Evolutionary conservation across 2,329 filamentous ascomycete species (phyloP).

Genomic region (Furcasterigmium sp.): DNA sequence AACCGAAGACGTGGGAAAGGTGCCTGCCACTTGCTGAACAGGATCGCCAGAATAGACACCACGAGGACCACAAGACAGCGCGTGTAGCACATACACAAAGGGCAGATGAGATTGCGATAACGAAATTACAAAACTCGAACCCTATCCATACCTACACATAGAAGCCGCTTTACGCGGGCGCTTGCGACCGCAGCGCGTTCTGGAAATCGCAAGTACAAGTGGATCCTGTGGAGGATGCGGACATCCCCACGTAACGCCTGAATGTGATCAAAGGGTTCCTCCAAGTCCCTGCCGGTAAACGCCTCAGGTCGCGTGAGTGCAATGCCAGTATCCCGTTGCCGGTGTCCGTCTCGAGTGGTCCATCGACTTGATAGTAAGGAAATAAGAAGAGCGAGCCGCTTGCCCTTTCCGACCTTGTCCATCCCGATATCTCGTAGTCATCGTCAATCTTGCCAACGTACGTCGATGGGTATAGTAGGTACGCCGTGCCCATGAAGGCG

Average conservation of each 20-base stretch:
- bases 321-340: neutral
- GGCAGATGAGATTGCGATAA: neutral
- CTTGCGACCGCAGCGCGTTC: neutral
- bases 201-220: neutral
- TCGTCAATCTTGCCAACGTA: neutral
- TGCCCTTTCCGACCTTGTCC: neutral
- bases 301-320: neutral
- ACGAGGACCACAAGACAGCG: no score
- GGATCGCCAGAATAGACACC: no score
- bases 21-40: no score
- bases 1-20: no score
- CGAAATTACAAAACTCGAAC: no score
- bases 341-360: neutral
- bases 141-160: constrained; percentile 9
- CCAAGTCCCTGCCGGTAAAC: neutral
- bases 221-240: no score
- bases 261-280: neutral
- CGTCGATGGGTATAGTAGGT: constrained; percentile 3
- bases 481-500: neutral
- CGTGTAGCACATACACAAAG: no score
- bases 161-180: constrained; percentile 4
- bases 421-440: neutral
- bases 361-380: neutral
- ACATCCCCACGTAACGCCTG: neutral
- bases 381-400: neutral